Evolutionary conservation across 306 rosid species (phyloP), one percentile per base, ranked within the genome.

Genomic region (Myrica gale): DNA sequence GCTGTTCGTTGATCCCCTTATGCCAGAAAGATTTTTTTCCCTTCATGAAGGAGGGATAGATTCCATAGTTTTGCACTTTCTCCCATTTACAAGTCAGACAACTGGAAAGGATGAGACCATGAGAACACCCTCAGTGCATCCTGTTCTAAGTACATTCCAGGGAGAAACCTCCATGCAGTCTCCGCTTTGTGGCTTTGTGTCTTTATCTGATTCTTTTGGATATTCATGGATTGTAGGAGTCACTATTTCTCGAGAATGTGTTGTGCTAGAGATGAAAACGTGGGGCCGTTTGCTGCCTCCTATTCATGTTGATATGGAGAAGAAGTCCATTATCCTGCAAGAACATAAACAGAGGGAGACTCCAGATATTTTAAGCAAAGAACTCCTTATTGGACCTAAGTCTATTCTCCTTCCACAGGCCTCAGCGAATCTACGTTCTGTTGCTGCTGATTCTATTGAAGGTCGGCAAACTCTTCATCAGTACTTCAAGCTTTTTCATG

Each of bases 21-120:
- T 90, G 89, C 91, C 89, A 6, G 97, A 96, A 80, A 89, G 98
- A 88, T 83, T 92, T 73, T 89, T 80, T 84, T 80, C 93, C 61
- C 88, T 92, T 86, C 99, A 96, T 54, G 93, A 87, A 78, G 97
- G 91, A 80, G 97, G 98, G 72, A 87, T 96, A 73, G 99, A 96
- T 90, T 92, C 98, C 62, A 84, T 96, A 76, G 89, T 92, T 73
- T 84, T 96, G 89, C 98, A 96, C 80, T 96, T 88, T 87, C 99
- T 96, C 79, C 98, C 98, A 32, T 96, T 96, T 84, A 96, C 98
- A 13, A 90, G 85, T 81, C 99, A 90, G 84, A 50, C 78, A 48
- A 82, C 76, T 76, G 97, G 91, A 77, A 91, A 89, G 83, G 91
- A 86, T 78, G 91, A 87, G 82, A 77, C 86, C 37, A 79, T 86